A percentile compares a stretch with the other conserved stretches of the same genome.
Conservation (phyloP, 192 early-diverging fungal genomes). For the Coemansia furcata region DNA sequence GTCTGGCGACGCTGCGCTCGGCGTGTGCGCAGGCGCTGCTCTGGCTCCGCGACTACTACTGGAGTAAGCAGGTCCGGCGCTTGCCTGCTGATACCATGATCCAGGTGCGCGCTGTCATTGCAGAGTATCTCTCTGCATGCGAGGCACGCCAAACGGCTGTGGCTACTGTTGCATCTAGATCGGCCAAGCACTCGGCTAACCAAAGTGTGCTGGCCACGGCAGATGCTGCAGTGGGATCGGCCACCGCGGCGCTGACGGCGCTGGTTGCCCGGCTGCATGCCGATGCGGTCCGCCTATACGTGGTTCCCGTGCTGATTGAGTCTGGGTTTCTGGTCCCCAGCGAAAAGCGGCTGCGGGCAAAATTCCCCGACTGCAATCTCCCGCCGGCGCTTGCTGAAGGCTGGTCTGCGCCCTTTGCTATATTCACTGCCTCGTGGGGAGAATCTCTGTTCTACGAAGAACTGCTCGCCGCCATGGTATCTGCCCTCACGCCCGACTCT, state of each 20-base stretch:
- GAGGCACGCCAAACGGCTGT: background rate
- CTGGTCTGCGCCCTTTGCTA: constrained; percentile 46
- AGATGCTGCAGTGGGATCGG: constrained; percentile 1
- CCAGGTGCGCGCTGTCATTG: constrained; percentile 22
- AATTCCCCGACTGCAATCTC: constrained; percentile 40
- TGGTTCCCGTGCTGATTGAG: constrained; percentile 57
- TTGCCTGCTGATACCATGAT: constrained; percentile 34
- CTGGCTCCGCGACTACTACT: constrained; percentile 59
- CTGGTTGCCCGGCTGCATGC: constrained; percentile 39
- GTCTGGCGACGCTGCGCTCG: constrained; percentile 54
- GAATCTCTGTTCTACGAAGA: constrained; percentile 38
- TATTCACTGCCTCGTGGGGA: constrained; percentile 48
- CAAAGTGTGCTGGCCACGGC: background rate
- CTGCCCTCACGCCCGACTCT: constrained; percentile 21
- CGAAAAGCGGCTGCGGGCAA: constrained; percentile 54
- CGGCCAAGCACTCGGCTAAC: background rate
- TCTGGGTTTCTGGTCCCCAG: constrained; percentile 58
- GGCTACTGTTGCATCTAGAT: background rate
- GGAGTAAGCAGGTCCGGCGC: constrained; percentile 47
- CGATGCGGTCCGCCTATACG: constrained; percentile 46
- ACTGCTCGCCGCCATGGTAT: constrained; percentile 26
- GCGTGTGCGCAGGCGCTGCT: constrained; percentile 55
- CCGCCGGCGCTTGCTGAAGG: constrained; percentile 33
- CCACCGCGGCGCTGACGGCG: constrained; percentile 29
- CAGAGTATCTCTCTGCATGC: constrained; percentile 19